Conservation (phyloP, 768 basidiomycete genomes). For the Serendipita vermifera region DNA sequence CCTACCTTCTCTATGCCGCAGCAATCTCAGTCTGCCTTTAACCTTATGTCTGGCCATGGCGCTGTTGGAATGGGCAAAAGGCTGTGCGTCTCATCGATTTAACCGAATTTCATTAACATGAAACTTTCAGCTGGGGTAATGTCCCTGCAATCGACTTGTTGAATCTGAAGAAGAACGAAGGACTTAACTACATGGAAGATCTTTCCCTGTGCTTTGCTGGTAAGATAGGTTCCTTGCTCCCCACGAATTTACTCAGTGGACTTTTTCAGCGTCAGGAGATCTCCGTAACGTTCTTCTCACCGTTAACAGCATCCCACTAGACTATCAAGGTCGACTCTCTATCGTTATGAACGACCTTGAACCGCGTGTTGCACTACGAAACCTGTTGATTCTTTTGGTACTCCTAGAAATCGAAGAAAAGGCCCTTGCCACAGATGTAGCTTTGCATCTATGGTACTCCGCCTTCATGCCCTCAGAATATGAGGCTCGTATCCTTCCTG, state of each 20-base stretch:
- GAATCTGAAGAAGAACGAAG: slow-evolving; percentile 20
- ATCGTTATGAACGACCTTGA: slow-evolving; percentile 33
- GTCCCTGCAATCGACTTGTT: slow-evolving; percentile 26
- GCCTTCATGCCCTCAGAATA: slow-evolving; percentile 29
- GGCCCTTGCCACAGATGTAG: slow-evolving; percentile 29
- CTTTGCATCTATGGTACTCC: slow-evolving; percentile 40
- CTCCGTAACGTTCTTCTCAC: slow-evolving; percentile 33
- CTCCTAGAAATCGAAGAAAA: slow-evolving; percentile 27
- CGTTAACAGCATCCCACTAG: slow-evolving; percentile 30
- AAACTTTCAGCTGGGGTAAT: slow-evolving; percentile 21
- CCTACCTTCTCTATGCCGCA: no score
- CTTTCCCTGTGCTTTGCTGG: slow-evolving; percentile 9
- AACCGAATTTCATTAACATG: slow-evolving; percentile 18
- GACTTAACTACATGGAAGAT: slow-evolving; percentile 4
- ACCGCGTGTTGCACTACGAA: slow-evolving; percentile 26
- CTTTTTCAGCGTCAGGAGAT: slow-evolving; percentile 37
- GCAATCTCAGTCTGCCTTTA: background rate
- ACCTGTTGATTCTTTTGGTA: slow-evolving; percentile 31
- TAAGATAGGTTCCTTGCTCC: no score
- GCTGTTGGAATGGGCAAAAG: slow-evolving; percentile 13
- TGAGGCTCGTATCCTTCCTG: slow-evolving; percentile 15
- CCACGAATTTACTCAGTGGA: no score
- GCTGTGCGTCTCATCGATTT: slow-evolving; percentile 17
- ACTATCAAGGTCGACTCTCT: slow-evolving; percentile 29
- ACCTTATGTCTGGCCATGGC: background rate